phyloP scores from a whole-genome alignment of 2,329 filamentous ascomycete species.

The Fusarium anguioides region DNA sequence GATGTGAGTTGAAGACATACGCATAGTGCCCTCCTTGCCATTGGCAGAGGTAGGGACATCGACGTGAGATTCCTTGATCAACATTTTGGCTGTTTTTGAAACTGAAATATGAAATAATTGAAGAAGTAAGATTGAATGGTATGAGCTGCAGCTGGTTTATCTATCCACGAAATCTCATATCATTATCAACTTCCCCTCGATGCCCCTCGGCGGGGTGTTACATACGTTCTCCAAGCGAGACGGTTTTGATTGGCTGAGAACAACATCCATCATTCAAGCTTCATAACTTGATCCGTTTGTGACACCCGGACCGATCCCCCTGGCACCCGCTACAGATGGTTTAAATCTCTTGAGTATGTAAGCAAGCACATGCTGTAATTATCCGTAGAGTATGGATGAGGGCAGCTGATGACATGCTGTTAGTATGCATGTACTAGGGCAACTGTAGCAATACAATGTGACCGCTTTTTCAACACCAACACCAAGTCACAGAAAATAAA shows the following conservation, averaged over 20 bases:
- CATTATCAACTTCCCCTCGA: slow-evolving; percentile 28
- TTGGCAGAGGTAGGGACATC: slow-evolving; percentile 64
- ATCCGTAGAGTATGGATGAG: neutral
- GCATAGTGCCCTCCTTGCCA: slow-evolving; percentile 66
- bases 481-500: slow-evolving; percentile 1
- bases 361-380: neutral
- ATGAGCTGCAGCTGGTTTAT: slow-evolving; percentile 1
- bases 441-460: slow-evolving; percentile 13
- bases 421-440: neutral
- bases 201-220: slow-evolving; percentile 39
- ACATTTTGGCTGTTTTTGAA: slow-evolving; percentile 52
- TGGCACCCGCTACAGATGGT: neutral
- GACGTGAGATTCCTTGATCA: slow-evolving; percentile 64
- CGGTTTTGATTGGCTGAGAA: slow-evolving; percentile 24
- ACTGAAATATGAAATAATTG: neutral
- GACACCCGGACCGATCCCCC: slow-evolving; percentile 28
- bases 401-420: slow-evolving; percentile 2
- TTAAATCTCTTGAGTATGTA: neutral
- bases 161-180: slow-evolving; percentile 22
- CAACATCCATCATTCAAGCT: slow-evolving; percentile 19
- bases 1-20: slow-evolving; percentile 48
- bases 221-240: slow-evolving; percentile 11
- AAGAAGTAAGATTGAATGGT: neutral
- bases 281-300: slow-evolving; percentile 24
- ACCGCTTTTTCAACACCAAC: slow-evolving; percentile 21